Base-by-base conservation (phyloP, 805 yeast species). In the Grigorovia transvaalensis region DNA sequence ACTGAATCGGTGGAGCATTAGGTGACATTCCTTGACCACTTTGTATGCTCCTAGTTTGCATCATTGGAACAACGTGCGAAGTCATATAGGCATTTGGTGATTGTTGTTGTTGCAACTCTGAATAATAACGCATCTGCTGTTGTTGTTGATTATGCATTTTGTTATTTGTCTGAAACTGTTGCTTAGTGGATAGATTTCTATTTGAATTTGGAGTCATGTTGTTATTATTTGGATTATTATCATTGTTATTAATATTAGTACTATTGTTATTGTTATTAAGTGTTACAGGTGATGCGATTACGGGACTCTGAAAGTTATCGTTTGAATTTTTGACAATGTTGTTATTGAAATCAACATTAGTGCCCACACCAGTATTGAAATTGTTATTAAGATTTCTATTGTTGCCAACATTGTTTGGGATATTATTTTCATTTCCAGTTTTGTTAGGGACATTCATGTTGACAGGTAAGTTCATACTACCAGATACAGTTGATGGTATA, bases 181-280 rank as follows among this genome's bases (percentile, higher is more conserved):
- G 27, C 27, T 23, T 23, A 23, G 27, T 23, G 3, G 27, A 6
- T 23, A 23, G 6, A 23, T 23, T 23, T 23, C 27, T 23, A 6
- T 23, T 23, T 23, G 27, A 4, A 23, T 23, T 23, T 6, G 27
- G 27, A 23, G 27, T 29, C 41, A 41, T 51, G 51, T 48, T 54
- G 56, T 20, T 46, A 52, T 19, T 33, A 51, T 9, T 45, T 47
- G 2, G 12, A 51, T 18, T 48, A 48, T 18, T 33, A 42, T 8
- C 13, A 49, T 20, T 44, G 50, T 4, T 45, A 47, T 6, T 50
- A 48, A 11, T 49, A 18, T 41, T n/a, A 18, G 2, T 18, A 18
- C n/a, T 41, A n/a, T 4, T 49, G 46, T 19, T 46, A 46, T 7
- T 48, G 41, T 44, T 48, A 52, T 46, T 53, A 33, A 33, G 38